Evolutionary conservation across 2,329 filamentous ascomycete species (phyloP).

Genomic region (Fusarium virguliforme): DNA sequence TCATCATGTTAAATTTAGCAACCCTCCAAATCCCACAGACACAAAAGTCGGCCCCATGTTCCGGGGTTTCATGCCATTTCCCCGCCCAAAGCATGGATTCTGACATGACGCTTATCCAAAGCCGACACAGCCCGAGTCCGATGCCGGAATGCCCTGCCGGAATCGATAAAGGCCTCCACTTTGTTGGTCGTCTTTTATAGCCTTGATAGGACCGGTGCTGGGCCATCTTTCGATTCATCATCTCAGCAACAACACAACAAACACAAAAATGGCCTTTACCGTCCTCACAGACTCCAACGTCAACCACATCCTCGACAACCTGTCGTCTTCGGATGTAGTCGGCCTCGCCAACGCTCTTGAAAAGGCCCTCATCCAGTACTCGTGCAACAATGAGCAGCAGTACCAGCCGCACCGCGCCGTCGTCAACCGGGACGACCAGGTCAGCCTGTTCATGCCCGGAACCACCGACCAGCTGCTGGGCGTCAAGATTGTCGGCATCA

Average conservation of each 20-base stretch:
- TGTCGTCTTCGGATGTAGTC: slow-evolving; percentile 39
- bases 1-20: no score
- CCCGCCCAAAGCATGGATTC: slow-evolving; percentile 4
- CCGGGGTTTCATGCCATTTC: slow-evolving; percentile 4
- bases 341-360: slow-evolving; percentile 40
- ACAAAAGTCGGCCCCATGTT: background rate
- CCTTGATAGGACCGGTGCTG: background rate
- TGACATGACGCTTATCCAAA: slow-evolving; percentile 5
- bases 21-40: background rate
- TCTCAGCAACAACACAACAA: background rate
- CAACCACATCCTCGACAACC: slow-evolving; percentile 41
- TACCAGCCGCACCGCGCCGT: slow-evolving; percentile 75
- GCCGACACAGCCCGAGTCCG: slow-evolving; percentile 14
- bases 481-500: slow-evolving; percentile 72
- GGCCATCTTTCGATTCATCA: background rate
- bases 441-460: slow-evolving; percentile 78
- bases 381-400: slow-evolving; percentile 72
- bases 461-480: slow-evolving; percentile 72
- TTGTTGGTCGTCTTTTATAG: background rate
- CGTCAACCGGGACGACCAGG: slow-evolving; percentile 74
- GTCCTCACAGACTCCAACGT: slow-evolving; percentile 47
- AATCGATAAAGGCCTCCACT: slow-evolving; percentile 12
- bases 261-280: slow-evolving; percentile 45
- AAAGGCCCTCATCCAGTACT: slow-evolving; percentile 62
- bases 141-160: slow-evolving; percentile 13